Evolutionary conservation across 441 rosid species (phyloP), one percentile per base, ranked within the genome.

Genomic region (Gossypium schwendimanii): DNA sequence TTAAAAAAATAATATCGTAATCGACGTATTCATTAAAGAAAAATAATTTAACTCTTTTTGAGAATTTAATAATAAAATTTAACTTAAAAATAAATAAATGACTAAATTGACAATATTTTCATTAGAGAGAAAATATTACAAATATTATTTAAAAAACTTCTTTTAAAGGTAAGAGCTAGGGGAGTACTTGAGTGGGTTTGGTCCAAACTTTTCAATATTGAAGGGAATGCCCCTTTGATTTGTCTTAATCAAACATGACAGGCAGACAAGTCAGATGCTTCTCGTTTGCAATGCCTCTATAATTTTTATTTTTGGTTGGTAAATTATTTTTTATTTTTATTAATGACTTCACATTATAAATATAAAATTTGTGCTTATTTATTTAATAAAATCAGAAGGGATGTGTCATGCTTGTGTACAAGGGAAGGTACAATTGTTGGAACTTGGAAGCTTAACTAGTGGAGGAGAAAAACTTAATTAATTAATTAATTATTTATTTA

Each of bases 351-450:
- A 7, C 6, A 26, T 60, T 6, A 28, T 28, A 28, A 28, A 28
- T 26, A 18, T 33, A 62, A 33, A 62, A 33, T 15, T 36, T 9
- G 0, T 62, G 23, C 14, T 1, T 3, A 61, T 15, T 61, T 17
- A 11, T 61, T 61, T 31, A 61, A 2, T 33, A 2, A 36, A 41
- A 64, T 64, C 17, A 44, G 10, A 63, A 1, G 52, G 52, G 11
- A 8, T 18, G 2, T 10, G 69, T 41, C 66, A 61, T 63, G 41
- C 28, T 20, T 41, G 33, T 11, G 50, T 63, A 18, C 26, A 21
- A 63, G n/a, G 50, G 69, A 20, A 20, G 55, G 57, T 45, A 47
- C 70, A 65, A n/a, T 45, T 65, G 57, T n/a, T 65, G 70, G 54
- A 21, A 23, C 18, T n/a, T 45, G 70, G 33, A 21, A 45, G 20